These are phyloP conservation scores for Salvia hispanica DNA, from an alignment of 257 asterid species.

Conservation along the genomic window DNA sequence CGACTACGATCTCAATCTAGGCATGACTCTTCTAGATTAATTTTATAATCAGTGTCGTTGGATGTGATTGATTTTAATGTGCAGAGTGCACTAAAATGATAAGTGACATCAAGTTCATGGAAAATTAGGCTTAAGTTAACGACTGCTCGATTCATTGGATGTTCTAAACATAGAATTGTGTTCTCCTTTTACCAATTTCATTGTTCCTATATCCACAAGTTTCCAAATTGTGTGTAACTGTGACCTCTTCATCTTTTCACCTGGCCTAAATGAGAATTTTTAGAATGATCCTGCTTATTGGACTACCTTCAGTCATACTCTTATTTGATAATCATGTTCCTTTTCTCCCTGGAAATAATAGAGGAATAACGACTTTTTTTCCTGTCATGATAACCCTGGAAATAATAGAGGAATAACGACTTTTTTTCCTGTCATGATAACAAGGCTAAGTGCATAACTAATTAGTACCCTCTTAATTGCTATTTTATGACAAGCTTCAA, in stretches of 20 bases:
- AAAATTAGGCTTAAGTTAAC: conserved; percentile 2
- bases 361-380: background rate
- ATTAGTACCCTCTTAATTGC: background rate
- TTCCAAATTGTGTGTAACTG: background rate
- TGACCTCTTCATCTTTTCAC: conserved; percentile 4
- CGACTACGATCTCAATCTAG: conserved; percentile 16
- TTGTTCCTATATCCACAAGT: background rate
- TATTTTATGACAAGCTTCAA: conserved; percentile 7
- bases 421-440: background rate
- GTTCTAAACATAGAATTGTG: background rate
- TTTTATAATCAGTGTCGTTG: no score
- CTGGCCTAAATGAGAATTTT: background rate
- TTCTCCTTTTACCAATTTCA: conserved; percentile 9
- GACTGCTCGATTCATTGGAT: background rate
- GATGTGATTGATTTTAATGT: conserved; percentile 7
- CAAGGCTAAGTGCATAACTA: conserved; percentile 14
- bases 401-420: background rate
- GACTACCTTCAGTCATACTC: background rate
- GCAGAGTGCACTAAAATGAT: background rate
- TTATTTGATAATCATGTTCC: background rate
- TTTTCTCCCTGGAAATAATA: conserved; percentile 1
- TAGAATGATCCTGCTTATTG: background rate
- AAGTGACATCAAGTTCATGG: background rate
- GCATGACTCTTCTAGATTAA: no score
- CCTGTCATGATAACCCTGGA: background rate